Percentiles rank a stretch among this genome's conserved stretches.
These are phyloP conservation scores for Penicillium ucsense DNA, from an alignment of 495 filamentous ascomycete genomes.

Conservation along the genomic window DNA sequence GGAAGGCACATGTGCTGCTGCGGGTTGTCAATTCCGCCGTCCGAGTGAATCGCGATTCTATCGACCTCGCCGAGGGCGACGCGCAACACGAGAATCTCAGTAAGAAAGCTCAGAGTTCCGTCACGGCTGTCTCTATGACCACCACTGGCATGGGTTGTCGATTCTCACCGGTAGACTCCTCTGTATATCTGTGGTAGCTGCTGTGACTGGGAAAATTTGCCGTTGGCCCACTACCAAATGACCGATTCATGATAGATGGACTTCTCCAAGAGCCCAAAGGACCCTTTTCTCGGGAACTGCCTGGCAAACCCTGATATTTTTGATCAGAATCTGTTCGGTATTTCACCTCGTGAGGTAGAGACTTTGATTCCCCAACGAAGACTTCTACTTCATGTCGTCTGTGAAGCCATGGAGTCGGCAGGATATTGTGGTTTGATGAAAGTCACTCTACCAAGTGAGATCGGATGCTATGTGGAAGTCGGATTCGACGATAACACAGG, in stretches of 20 bases:
- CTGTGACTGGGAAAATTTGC: background rate
- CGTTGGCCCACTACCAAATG: background rate
- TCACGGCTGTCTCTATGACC: background rate
- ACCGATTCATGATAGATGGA: background rate
- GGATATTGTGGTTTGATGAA: background rate
- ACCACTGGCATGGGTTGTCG: background rate
- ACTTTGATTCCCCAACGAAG: background rate
- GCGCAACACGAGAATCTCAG: too few relatives aligned
- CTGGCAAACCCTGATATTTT: background rate
- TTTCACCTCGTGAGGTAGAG: background rate
- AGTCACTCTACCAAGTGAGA: background rate
- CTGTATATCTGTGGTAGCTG: background rate
- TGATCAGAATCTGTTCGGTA: background rate
- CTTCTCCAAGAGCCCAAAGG: background rate
- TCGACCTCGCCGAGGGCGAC: too few relatives aligned
- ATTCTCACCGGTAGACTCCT: background rate
- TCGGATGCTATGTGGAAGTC: conserved; percentile 26
- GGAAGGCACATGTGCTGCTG: too few relatives aligned
- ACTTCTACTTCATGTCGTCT: background rate
- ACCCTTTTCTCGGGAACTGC: background rate
- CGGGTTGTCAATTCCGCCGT: too few relatives aligned
- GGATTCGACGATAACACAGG: conserved; percentile 19
- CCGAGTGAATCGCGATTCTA: too few relatives aligned
- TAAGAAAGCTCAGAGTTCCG: background rate
- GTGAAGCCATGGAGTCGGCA: background rate